Conservation (phyloP, 345 rosid genomes). For the Brassica napus region DNA sequence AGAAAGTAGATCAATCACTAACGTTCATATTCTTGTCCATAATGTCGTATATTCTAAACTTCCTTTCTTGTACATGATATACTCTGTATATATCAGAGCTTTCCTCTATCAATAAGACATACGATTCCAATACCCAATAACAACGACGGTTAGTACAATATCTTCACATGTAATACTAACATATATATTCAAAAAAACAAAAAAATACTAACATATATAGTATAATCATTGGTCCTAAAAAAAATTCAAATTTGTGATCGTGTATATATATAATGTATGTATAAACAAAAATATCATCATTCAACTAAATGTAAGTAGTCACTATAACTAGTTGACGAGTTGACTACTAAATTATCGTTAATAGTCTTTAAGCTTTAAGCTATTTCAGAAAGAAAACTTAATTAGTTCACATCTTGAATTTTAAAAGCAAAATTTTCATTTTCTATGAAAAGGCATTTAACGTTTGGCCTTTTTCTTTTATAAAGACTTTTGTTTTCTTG, state of each 20-base stretch:
- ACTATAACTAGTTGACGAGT: neutral
- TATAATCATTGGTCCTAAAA: neutral
- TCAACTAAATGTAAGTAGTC: neutral
- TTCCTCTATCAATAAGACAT: no score
- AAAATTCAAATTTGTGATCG: neutral
- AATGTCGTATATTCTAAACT: no score
- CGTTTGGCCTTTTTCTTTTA: neutral
- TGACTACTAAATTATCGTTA: neutral
- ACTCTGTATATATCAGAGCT: no score
- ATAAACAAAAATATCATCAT: neutral
- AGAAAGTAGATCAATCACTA: no score
- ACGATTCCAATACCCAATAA: no score
- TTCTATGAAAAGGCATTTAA: neutral
- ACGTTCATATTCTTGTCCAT: no score
- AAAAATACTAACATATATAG: neutral
- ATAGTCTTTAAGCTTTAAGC: neutral
- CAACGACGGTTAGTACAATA: constrained; percentile 65
- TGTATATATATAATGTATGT: no score
- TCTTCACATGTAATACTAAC: constrained; percentile 1
- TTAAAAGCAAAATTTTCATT: neutral
- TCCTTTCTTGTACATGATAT: no score
- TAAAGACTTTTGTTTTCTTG: neutral
- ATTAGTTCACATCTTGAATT: neutral
- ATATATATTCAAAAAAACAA: no score
- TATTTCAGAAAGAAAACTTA: neutral